Conservation (phyloP, 2,329 filamentous ascomycete species). For the Clonostachys chloroleuca region DNA sequence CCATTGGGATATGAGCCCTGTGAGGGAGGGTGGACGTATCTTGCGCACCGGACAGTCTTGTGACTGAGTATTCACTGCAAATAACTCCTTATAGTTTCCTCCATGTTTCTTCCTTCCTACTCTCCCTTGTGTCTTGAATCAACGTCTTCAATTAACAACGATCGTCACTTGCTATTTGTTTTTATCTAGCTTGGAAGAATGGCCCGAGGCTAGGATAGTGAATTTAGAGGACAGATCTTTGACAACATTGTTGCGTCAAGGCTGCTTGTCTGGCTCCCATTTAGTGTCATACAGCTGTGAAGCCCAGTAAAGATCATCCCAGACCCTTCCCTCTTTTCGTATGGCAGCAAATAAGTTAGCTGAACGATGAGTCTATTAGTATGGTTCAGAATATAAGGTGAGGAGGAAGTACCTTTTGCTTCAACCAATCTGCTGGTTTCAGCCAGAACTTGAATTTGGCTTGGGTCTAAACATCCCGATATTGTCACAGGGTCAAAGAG, state of each 20-base stretch:
- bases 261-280: neutral
- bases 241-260: no score
- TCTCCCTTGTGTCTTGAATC: no score
- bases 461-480: neutral
- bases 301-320: neutral
- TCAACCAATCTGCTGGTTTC: neutral
- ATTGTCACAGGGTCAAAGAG: neutral
- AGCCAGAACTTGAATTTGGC: neutral
- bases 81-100: neutral
- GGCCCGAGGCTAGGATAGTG: no score
- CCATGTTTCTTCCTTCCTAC: no score
- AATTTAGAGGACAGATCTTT: no score
- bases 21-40: neutral
- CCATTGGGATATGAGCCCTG: slow-evolving; percentile 14
- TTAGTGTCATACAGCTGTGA: neutral
- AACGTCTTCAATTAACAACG: no score
- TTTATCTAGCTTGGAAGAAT: no score
- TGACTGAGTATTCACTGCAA: neutral
- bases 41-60: neutral
- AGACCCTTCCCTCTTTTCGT: neutral
- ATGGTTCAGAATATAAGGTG: no score
- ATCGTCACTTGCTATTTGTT: no score
- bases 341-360: no score
- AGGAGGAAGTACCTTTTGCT: neutral
- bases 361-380: no score